phyloP scores from a whole-genome alignment of 805 yeast genomes.

The Jamesozyma spencerorum region DNA sequence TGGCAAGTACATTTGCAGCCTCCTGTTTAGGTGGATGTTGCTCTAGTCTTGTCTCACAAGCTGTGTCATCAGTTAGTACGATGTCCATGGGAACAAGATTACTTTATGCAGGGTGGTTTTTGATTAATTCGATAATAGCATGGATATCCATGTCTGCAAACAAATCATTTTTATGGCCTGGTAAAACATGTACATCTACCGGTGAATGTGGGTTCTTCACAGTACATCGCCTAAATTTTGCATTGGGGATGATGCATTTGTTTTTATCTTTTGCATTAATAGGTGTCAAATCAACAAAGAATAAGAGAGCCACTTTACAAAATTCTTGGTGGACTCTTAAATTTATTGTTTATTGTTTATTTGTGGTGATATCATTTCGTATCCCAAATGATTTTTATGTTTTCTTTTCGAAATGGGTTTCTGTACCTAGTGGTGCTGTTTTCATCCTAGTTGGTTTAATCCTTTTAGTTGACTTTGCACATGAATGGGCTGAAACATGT shows the following conservation, averaged over 20 bases:
- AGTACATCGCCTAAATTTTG: constrained; percentile 86
- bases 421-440: constrained; percentile 72
- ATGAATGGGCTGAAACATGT: constrained; percentile 97
- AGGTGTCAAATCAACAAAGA: constrained; percentile 67
- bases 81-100: constrained; percentile 79
- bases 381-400: constrained; percentile 84
- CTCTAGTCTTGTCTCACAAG: constrained; percentile 52
- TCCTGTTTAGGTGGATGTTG: constrained; percentile 78
- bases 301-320: constrained; percentile 74
- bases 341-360: constrained; percentile 45
- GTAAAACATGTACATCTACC: constrained; percentile 68
- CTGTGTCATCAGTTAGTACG: constrained; percentile 45
- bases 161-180: constrained; percentile 65
- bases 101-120: constrained; percentile 70
- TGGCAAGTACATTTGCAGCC: constrained; percentile 52
- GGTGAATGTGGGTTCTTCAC: constrained; percentile 89
- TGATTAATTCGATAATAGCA: constrained; percentile 71
- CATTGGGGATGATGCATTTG: constrained; percentile 73
- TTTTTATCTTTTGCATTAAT: constrained; percentile 55
- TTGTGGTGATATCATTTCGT: constrained; percentile 56
- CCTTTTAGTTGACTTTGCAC: constrained; percentile 90
- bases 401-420: constrained; percentile 83
- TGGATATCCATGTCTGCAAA: constrained; percentile 84
- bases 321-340: constrained; percentile 89
- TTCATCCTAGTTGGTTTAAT: constrained; percentile 87